Base-by-base conservation (phyloP, 345 rosid species). In the Raphanus sativus region DNA sequence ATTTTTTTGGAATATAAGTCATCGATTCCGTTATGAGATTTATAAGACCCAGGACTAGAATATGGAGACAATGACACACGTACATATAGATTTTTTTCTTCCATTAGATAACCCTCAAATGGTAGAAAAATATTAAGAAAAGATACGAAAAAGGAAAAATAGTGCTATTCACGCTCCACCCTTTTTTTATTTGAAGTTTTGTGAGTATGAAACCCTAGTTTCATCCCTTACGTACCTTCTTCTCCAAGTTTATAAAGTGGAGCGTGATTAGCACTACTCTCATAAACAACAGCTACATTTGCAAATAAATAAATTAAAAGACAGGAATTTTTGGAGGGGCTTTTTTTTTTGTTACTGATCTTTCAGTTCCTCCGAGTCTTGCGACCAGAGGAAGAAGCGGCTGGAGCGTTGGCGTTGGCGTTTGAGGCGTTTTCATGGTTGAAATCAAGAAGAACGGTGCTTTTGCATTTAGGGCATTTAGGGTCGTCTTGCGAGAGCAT, bases 401-500 rank as follows among this genome's bases (percentile, higher is more conserved):
- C 52, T 34, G 71, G 42, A 21, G 71, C 76, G 75, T 36, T 36
- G 8, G 40, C 40, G 52, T 64, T 77, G 3, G 74, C 63, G 77
- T 78, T 78, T 52, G 81, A 61, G 1, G 81, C 74, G 68, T 80
- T 80, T 52, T 85, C 90, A 8, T 83, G 89, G 73, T 83, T 84
- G 81, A 91, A 88, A 77, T 91, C 98, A 42, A 92, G 92, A 81
- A 92, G 86, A 42, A 92, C 96, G 12, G 94, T 86, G 83, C 96
- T 89, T 89, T 92, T 89, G 86, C 98, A 92, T 82, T 85, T 89
- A 58, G 92, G 98, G 81, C 98, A 92, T 75, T 84, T 89, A 67
- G 96, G 92, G 60, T 89, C 91, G n/a, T 87, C 89, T 77, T 90
- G 90, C 0, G 98, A 86, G 21, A 92, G 87, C 98, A 92, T 90